Evolutionary conservation across 2,329 filamentous ascomycete genomes (phyloP).

Genomic region (Colletotrichum sp.): DNA sequence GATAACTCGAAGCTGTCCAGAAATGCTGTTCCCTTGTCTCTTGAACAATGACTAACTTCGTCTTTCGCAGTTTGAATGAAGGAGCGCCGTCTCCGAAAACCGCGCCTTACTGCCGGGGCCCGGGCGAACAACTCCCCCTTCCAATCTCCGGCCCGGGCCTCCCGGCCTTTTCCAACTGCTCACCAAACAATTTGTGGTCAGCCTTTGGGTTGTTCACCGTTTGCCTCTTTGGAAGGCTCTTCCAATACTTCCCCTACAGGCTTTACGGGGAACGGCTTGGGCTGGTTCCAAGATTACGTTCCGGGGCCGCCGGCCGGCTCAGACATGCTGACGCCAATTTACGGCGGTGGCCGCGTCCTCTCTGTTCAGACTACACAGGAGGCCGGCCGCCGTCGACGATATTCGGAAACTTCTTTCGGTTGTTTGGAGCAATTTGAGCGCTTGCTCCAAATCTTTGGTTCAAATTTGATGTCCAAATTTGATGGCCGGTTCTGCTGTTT

Average conservation of each 20-base stretch:
- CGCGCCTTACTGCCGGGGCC: not conserved
- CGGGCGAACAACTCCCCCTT: not conserved
- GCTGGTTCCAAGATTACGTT: not conserved
- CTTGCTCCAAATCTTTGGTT: not conserved
- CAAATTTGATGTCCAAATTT: not conserved
- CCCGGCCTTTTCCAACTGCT: not conserved
- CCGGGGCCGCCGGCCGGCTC: not conserved
- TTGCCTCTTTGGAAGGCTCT: not conserved
- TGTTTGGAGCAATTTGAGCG: not conserved
- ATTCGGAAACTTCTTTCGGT: not conserved
- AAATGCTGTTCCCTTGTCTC: not conserved
- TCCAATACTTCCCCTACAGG: rapidly evolving
- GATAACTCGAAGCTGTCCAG: rapidly evolving
- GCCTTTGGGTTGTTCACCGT: not conserved
- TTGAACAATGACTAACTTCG: not conserved
- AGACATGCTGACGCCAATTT: not conserved
- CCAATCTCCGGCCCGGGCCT: not conserved
- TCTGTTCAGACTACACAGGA: not conserved
- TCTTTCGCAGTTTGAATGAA: not conserved
- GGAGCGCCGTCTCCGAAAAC: not conserved
- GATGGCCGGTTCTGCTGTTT: not conserved
- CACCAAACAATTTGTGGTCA: not conserved
- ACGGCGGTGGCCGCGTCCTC: not conserved
- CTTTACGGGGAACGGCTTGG: not conserved
- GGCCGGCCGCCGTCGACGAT: not conserved